phyloP scores from a whole-genome alignment of 2,329 filamentous ascomycete species.

The Penicillium concentricum region DNA sequence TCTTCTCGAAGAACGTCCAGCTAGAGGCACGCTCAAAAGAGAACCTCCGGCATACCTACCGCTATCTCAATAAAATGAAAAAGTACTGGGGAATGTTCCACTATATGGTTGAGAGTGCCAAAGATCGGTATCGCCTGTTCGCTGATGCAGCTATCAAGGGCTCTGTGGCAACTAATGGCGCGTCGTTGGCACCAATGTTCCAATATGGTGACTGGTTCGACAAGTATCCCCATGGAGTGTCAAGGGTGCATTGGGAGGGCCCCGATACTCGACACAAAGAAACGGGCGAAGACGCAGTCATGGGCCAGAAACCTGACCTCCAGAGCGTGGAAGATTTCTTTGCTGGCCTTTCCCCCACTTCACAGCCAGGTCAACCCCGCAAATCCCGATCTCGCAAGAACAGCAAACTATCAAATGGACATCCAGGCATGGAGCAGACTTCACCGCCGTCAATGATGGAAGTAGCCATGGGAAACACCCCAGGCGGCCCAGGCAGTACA shows the following conservation, averaged over 20 bases:
- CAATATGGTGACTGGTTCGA: conserved; percentile 99
- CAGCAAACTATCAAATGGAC: conserved; percentile 27
- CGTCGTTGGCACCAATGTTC: conserved; percentile 65
- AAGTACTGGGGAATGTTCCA: conserved; percentile 98
- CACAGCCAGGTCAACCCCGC: conserved; percentile 47
- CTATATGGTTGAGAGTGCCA: conserved; percentile 90
- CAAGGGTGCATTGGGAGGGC: conserved; percentile 78
- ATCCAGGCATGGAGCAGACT: conserved; percentile 26
- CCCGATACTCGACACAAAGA: conserved; percentile 70
- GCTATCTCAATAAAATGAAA: conserved; percentile 91
- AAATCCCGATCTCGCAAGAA: conserved; percentile 35
- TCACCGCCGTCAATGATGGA: conserved; percentile 31
- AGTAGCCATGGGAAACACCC: conserved; percentile 30
- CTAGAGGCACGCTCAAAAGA: conserved; percentile 77
- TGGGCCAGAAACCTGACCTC: conserved; percentile 85
- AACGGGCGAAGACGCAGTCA: conserved; percentile 78
- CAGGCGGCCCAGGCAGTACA: conserved; percentile 31
- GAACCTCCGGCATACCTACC: conserved; percentile 82
- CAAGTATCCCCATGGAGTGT: conserved; percentile 87
- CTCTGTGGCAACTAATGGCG: conserved; percentile 40
- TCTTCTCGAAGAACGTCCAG: conserved; percentile 77
- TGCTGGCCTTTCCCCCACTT: conserved; percentile 69
- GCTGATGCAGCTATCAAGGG: conserved; percentile 76
- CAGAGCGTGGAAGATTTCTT: conserved; percentile 95
- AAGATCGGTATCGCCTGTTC: conserved; percentile 81